Evolutionary conservation across 176 grass and related monocot genomes (phyloP), one percentile per base, ranked within the genome.

Genomic region (Eragrostis curvula): DNA sequence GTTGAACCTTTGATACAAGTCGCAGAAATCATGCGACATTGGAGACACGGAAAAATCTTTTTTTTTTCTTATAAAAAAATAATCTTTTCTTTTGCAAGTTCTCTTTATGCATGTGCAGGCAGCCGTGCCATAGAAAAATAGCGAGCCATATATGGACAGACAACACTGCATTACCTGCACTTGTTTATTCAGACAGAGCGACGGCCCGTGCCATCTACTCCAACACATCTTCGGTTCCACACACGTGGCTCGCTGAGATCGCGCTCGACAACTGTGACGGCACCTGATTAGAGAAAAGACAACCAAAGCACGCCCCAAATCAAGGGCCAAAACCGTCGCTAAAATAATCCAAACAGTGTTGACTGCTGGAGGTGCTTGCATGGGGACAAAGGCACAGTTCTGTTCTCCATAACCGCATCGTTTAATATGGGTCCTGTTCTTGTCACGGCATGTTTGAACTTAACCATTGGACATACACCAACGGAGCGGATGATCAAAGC

Each of bases 361-460:
- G 29, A 36, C 62, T 18, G 60, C 30, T 63, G 25, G 20, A 25
- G 9, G 9, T 5, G 24, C 49, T 9, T 45, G 43, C 43, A 45
- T 9, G 28, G 16, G 12, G 16, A n/a, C 1, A 58, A 15, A 5
- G 12, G 52, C 21, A 25, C 29, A 39, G 14, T 18, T n/a, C n/a
- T n/a, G n/a, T 36, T 36, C 32, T 36, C 32, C 32, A 36, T 36
- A 36, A 36, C 32, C 32, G 4, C 32, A 36, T 61, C 27, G 11
- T 24, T 45, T 45, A 45, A 69, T 1, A 43, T 5, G n/a, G n/a
- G n/a, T 79, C 7, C 8, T 36, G 12, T 14, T 24, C 15, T 79
- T 71, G 75, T 78, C 75, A 27, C 7, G 83, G 41, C 53, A 10
- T 51, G 52, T 62, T 79, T 43, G 59, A 5, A 79, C 52, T 17